These are phyloP conservation scores for Arachnopeziza araneosa DNA, from an alignment of 2,329 filamentous ascomycete genomes.

Conservation along the genomic window DNA sequence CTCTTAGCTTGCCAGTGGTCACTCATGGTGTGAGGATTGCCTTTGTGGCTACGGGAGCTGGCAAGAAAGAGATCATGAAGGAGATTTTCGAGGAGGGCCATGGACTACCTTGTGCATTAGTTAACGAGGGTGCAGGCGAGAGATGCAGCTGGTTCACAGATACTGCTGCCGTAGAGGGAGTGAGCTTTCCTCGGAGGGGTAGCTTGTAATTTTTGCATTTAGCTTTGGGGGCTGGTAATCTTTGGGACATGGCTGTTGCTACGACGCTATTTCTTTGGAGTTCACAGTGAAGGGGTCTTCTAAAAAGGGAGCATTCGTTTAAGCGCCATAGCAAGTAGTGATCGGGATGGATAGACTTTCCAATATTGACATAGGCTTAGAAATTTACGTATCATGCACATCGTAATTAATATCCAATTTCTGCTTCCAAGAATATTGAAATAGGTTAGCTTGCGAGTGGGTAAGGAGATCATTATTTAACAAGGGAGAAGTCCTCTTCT, in stretches of 20 bases:
- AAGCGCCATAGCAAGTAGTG: background rate
- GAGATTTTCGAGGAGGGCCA: conserved; percentile 77
- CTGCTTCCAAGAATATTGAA: background rate
- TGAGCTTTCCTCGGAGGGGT: conserved; percentile 73
- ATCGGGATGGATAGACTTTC: background rate
- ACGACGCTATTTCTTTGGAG: background rate
- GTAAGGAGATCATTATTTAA: background rate
- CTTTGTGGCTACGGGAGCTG: conserved; percentile 84
- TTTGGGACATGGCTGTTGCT: background rate
- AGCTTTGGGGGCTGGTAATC: background rate
- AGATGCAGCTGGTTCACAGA: conserved; percentile 96
- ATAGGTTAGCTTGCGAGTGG: background rate
- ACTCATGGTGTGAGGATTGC: conserved; percentile 80
- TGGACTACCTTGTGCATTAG: conserved; percentile 75
- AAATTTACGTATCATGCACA: background rate
- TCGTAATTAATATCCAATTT: background rate
- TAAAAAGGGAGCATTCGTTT: conserved; percentile 4
- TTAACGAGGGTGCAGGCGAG: conserved; percentile 80
- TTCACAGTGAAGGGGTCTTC: conserved; percentile 1
- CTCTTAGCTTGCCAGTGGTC: conserved; percentile 85
- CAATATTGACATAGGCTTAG: background rate
- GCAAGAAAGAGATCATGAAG: conserved; percentile 90
- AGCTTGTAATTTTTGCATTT: conserved; percentile 45
- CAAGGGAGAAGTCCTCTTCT: background rate
- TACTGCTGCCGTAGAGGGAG: conserved; percentile 75